Evolutionary conservation across 768 basidiomycete species (phyloP).

Genomic region (Russula ochroleuca): DNA sequence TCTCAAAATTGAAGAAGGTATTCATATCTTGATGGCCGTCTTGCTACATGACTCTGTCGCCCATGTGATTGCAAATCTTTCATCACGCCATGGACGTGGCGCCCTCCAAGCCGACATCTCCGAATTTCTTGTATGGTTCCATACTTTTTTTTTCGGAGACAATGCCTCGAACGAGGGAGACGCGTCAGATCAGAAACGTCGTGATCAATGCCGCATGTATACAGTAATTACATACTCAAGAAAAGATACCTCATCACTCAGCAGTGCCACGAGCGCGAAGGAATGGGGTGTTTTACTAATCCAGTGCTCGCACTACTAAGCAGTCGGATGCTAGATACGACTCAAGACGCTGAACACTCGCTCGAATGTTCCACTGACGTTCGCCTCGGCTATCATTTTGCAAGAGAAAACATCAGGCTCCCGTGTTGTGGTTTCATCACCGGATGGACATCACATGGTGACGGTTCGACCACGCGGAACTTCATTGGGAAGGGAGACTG

Average conservation of each 20-base stretch:
- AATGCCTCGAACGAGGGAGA: neutral
- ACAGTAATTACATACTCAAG: neutral
- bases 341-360: neutral
- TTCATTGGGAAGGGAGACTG: neutral
- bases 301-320: neutral
- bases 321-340: neutral
- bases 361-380: neutral
- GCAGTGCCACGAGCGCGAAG: neutral
- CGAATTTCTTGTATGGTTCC: neutral
- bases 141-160: no score
- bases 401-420: neutral
- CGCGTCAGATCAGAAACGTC: slow-evolving; percentile 3
- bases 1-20: slow-evolving; percentile 74
- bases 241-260: neutral
- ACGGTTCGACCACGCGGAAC: neutral
- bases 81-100: neutral
- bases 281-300: neutral
- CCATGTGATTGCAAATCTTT: neutral
- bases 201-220: neutral
- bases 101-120: neutral
- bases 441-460: neutral
- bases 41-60: neutral
- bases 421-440: neutral
- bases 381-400: neutral
- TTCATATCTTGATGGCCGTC: slow-evolving; percentile 65